phyloP scores from a whole-genome alignment of 495 filamentous ascomycete species.

The Penicillium alfredii region DNA sequence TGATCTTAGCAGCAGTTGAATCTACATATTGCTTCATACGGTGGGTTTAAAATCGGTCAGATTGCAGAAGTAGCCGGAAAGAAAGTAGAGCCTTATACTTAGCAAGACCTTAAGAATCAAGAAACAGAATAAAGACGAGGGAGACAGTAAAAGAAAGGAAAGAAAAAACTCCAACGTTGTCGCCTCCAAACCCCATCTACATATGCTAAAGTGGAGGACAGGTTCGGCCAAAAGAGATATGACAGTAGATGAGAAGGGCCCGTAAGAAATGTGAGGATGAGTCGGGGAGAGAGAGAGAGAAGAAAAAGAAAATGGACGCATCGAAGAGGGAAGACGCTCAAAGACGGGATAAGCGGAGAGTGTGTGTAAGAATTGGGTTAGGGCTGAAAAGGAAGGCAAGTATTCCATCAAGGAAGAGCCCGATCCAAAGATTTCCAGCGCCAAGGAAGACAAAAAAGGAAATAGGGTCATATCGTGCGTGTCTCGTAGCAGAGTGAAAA shows the following conservation, averaged over 20 bases:
- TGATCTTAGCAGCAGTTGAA: too few relatives aligned
- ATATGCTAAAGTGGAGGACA: background rate
- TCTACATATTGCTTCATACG: too few relatives aligned
- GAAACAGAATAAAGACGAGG: background rate
- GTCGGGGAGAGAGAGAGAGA: too few relatives aligned
- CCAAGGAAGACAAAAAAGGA: background rate
- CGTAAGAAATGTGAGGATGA: too few relatives aligned
- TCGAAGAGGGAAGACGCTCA: background rate
- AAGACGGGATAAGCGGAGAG: background rate
- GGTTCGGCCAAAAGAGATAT: too few relatives aligned
- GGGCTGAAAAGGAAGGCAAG: background rate
- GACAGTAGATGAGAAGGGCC: too few relatives aligned
- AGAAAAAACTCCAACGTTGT: conserved; percentile 1
- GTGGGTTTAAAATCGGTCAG: too few relatives aligned
- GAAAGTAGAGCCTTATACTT: too few relatives aligned
- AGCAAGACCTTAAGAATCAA: too few relatives aligned
- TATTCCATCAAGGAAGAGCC: background rate
- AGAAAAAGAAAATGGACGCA: too few relatives aligned
- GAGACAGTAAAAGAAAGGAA: conserved; percentile 2
- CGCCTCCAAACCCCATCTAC: background rate
- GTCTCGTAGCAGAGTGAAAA: too few relatives aligned
- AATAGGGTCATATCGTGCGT: background rate
- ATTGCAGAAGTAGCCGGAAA: background rate
- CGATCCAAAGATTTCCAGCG: too few relatives aligned
- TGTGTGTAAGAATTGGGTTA: background rate